Evolutionary conservation across 1,284 basidiomycete genomes (phyloP), one percentile per base, ranked within the genome.

Genomic region (Neotropicomus parvogracilis): DNA sequence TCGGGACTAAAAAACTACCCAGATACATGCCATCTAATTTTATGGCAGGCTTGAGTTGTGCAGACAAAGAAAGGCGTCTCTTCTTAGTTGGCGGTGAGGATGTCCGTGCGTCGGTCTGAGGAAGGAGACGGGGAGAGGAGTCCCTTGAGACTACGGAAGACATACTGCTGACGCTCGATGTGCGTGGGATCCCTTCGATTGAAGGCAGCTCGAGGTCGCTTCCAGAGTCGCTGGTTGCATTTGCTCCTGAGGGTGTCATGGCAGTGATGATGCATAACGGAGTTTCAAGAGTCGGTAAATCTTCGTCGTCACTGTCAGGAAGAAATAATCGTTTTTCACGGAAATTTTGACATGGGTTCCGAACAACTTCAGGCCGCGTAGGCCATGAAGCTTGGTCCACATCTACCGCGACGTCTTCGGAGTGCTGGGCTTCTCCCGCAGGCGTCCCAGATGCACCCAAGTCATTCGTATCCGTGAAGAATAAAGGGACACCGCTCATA

Each of bases 1-100:
- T 84, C n/a, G 76, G 74, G n/a, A 89, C 75, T 10, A 88, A 54
- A 48, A 88, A 73, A 37, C 83, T 81, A 11, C 87, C 87, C 17
- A 90, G 60, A 57, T 86, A 89, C 4, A 41, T 49, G 27, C 52
- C 47, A 21, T 43, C 29, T 17, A 48, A 38, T 40, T 29, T 49
- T 17, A 44, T 31, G 26, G 36, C 34, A 32, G 21, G 33, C 33
- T 53, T 44, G 21, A 44, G 49, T 10, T 48, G 52, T 9, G 43
- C 42, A 14, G 62, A 55, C 21, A 67, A 61, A 2, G 70, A 75
- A 13, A 78, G 49, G n/a, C 77, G 78, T 19, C 77, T 72, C 57
- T 72, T 82, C 63, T 85, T 85, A 0, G 65, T 40, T 16, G 69
- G 71, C 28, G 70, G 72, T 14, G 59, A 51, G 31, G 52, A 56